phyloP scores from a whole-genome alignment of 139 green algal genomes.

The Ulvella scutata region DNA sequence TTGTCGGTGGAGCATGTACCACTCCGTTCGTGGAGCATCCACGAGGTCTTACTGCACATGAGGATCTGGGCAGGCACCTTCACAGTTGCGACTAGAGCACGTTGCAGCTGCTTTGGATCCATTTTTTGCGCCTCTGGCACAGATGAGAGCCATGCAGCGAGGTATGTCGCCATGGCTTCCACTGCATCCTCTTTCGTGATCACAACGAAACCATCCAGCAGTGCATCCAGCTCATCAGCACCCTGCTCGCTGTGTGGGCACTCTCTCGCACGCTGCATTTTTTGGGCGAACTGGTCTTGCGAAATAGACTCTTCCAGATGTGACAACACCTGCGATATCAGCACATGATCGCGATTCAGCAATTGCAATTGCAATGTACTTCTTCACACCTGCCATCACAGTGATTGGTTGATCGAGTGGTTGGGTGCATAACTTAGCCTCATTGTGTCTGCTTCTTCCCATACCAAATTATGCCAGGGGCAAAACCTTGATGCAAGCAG shows the following conservation, averaged over 20 bases:
- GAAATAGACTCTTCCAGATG: neutral
- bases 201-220: neutral
- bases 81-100: constrained; percentile 13
- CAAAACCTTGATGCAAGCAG: neutral
- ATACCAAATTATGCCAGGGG: no score
- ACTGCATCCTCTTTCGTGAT: constrained; percentile 16
- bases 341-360: neutral
- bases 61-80: no score
- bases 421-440: no score
- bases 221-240: neutral
- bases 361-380: neutral
- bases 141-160: constrained; percentile 17
- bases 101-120: constrained; percentile 23
- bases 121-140: constrained; percentile 17
- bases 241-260: neutral
- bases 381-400: neutral
- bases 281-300: neutral
- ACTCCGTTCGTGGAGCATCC: no score
- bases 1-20: no score
- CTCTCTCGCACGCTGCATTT: neutral
- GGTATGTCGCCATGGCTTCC: constrained; percentile 26
- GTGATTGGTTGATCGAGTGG: no score
- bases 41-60: no score
- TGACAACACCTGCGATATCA: neutral
- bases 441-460: no score